phyloP scores from a whole-genome alignment of 208 protist genomes.

The Cochliopodium minus region DNA sequence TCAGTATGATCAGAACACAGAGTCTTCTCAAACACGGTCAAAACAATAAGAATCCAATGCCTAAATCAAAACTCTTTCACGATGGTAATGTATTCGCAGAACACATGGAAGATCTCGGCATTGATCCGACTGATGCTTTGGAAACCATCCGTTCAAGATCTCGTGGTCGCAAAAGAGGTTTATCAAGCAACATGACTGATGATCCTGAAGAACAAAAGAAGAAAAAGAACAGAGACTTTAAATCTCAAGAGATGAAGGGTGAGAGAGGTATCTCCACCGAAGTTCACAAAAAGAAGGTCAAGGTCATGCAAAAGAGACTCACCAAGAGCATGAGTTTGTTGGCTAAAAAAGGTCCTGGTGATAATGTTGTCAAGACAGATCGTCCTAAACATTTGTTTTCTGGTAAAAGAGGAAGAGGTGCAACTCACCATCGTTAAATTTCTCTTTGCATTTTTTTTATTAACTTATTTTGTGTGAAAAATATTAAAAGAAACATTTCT shows the following conservation, averaged over 20 bases:
- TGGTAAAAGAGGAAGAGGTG: slow-evolving; percentile 79
- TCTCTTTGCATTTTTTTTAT: background rate
- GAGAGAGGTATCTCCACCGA: slow-evolving; percentile 53
- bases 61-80: background rate
- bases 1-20: background rate
- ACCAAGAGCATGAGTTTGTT: slow-evolving; percentile 45
- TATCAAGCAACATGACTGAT: background rate
- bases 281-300: slow-evolving; percentile 62
- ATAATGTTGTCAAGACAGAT: slow-evolving; percentile 67
- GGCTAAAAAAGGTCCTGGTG: slow-evolving; percentile 71
- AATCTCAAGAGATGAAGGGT: slow-evolving; percentile 37
- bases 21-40: background rate
- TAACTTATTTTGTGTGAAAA: background rate
- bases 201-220: slow-evolving; percentile 24
- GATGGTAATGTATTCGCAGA: no score
- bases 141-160: no score
- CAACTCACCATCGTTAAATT: slow-evolving; percentile 49
- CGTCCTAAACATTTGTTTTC: slow-evolving; percentile 93
- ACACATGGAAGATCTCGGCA: no score
- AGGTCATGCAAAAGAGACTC: slow-evolving; percentile 60
- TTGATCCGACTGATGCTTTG: no score
- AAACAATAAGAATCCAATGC: background rate
- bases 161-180: no score
- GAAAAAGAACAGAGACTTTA: slow-evolving; percentile 52
- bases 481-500: no score